A percentile compares a stretch with the other conserved stretches of the same genome.
Evolutionary conservation across 108 stramenopile genomes (phyloP).

Genomic region (Pseudonitzschia pungens): DNA sequence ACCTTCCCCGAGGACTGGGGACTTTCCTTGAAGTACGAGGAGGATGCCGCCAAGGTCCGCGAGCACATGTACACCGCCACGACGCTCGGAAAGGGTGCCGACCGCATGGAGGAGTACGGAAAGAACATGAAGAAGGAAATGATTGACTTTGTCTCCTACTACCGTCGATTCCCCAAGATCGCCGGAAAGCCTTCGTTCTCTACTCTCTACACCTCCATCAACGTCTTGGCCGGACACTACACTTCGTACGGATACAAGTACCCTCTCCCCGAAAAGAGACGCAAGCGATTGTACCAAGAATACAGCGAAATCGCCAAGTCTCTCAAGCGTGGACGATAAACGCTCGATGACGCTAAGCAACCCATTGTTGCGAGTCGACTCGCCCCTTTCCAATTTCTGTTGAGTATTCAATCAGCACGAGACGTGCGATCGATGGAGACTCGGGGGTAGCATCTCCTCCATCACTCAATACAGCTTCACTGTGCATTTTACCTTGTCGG

Average conservation of each 20-base stretch:
- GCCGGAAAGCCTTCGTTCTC: constrained; percentile 93
- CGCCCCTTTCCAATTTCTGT: too few species aligned
- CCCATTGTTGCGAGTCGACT: too few species aligned
- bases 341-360: too few species aligned
- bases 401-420: too few species aligned
- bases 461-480: too few species aligned
- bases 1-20: constrained; percentile 85
- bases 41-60: constrained; percentile 89
- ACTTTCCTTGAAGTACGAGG: constrained; percentile 87
- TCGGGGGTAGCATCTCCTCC: too few species aligned
- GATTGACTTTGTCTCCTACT: constrained; percentile 94
- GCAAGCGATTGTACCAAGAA: constrained; percentile 97
- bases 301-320: constrained; percentile 94
- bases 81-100: constrained; percentile 86
- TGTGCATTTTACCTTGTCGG: too few species aligned
- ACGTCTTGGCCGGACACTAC: constrained; percentile 96
- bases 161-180: constrained; percentile 89
- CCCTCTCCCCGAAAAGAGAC: constrained; percentile 96
- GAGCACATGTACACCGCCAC: constrained; percentile 89
- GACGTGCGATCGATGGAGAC: too few species aligned
- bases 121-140: constrained; percentile 97
- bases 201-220: constrained; percentile 94
- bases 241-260: constrained; percentile 97
- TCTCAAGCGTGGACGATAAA: constrained; percentile 80
- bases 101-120: constrained; percentile 89